Evolutionary conservation across 495 filamentous ascomycete genomes (phyloP), one percentile per base, ranked within the genome.

Genomic region (Hyaloscypha variabilis): DNA sequence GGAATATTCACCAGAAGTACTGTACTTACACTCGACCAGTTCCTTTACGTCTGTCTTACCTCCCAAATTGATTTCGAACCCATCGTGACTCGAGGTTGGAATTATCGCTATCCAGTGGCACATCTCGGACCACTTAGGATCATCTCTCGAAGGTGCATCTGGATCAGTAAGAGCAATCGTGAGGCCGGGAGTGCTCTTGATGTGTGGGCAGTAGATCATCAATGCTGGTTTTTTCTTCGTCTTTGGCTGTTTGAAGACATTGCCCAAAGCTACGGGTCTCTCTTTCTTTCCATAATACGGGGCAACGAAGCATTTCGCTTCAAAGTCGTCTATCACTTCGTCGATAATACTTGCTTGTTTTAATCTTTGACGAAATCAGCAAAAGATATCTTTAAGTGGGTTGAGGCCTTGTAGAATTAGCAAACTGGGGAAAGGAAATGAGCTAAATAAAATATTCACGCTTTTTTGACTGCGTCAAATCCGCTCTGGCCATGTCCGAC

Each of bases 121-220:
- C 74, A 89, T 84, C 72, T 92, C 86, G n/a, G 80, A 81, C 84
- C 84, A 90, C 70, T 87, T 79, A 19, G 88, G 87, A 67, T 90
- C 73, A 24, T 85, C 77, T 30, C 84, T 82, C 1, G 85, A 88
- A 0, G 88, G 88, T 0, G 89, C 89, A 72, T 92, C 89, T 0
- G 90, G 89, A 70, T 92, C 89, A 2, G 88, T 90, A 1, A 91
- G 74, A 46, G 79, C 73, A 58, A 90, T 65, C 59, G 60, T 77
- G 66, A 61, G 72, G 2, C 65, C 65, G 5, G 53, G 25, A n/a
- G 68, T 67, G 5, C n/a, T 30, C 14, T 52, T 23, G 10, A 67
- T 42, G 14, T 67, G 26, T 55, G 69, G 65, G 53, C 69, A 71
- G 23, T 53, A 60, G 49, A 84, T 77, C 0, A 70, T 74, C 65